Conservation (phyloP, 2,329 filamentous ascomycete genomes). For the Fusarium albidum region DNA sequence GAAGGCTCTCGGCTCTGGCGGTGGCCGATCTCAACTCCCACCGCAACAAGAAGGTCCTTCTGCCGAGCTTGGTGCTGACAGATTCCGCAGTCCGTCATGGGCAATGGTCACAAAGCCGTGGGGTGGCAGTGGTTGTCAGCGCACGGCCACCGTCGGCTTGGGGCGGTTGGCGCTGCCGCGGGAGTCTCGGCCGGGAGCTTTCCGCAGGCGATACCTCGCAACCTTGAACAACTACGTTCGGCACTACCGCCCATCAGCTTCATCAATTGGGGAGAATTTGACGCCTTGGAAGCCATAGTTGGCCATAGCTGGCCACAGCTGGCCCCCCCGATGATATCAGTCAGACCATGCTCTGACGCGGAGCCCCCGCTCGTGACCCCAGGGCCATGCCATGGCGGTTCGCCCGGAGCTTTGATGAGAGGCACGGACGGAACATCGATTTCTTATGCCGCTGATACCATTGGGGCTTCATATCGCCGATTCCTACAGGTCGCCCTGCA, state of each 20-base stretch:
- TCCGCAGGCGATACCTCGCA: conserved; percentile 40
- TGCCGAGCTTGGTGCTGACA: conserved; percentile 27
- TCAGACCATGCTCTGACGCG: conserved; percentile 33
- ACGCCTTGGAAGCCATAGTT: conserved; percentile 12
- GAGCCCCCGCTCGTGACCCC: conserved; percentile 37
- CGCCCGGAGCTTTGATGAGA: conserved; percentile 16
- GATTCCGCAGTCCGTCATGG: conserved; percentile 31
- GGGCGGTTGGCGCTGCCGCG: conserved; percentile 47
- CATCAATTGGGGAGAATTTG: conserved; percentile 20
- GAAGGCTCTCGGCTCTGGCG: conserved; percentile 32
- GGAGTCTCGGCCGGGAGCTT: conserved; percentile 39
- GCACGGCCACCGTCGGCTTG: conserved; percentile 52
- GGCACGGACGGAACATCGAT: conserved; percentile 28
- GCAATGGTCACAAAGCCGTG: conserved; percentile 26
- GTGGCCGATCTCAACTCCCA: conserved; percentile 1
- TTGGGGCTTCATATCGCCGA: conserved; percentile 26
- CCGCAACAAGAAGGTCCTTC: conserved; percentile 21
- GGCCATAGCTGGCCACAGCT: too few relatives aligned
- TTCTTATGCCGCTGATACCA: conserved; percentile 33
- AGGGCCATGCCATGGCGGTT: conserved; percentile 28
- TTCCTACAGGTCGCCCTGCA: conserved; percentile 3
- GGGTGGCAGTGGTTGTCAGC: conserved; percentile 12
- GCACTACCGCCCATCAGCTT: conserved; percentile 34
- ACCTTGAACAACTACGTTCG: conserved; percentile 31
- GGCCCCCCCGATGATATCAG: conserved; percentile 42